These are phyloP conservation scores for Blastomyces parvus DNA, from an alignment of 2,329 filamentous ascomycete species.

Conservation along the genomic window DNA sequence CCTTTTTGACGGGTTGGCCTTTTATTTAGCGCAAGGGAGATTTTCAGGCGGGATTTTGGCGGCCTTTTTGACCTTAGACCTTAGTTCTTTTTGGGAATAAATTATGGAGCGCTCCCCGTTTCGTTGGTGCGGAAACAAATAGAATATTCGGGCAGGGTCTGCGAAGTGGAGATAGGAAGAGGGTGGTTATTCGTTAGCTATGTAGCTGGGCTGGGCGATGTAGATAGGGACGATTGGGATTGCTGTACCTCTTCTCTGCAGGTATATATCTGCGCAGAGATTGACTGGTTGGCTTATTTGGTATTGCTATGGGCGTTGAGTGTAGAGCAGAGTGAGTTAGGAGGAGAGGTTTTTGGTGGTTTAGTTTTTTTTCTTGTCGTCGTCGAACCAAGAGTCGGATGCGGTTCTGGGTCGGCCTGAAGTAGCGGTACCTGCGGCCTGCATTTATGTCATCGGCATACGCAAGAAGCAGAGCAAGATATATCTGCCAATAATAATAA, in stretches of 20 bases:
- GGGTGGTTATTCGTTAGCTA: neutral
- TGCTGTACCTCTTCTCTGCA: neutral
- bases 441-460: neutral
- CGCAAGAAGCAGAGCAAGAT: neutral
- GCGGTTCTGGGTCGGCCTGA: constrained; percentile 1
- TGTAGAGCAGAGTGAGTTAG: neutral
- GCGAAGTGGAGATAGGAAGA: neutral
- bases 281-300: neutral
- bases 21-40: neutral
- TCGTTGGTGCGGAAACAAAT: neutral
- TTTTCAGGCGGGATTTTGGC: neutral
- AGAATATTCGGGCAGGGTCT: neutral
- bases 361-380: neutral
- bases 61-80: neutral
- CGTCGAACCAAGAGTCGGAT: neutral
- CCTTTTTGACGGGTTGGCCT: neutral
- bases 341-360: neutral
- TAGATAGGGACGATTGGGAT: neutral
- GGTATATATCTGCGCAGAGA: neutral
- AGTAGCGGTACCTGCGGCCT: neutral
- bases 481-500: neutral
- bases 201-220: too few species aligned
- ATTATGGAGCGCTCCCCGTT: neutral
- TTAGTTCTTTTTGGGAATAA: neutral
- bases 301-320: too few species aligned